These are phyloP conservation scores for Earliella scabrosa DNA, from an alignment of 1,284 basidiomycete genomes.

Conservation along the genomic window DNA sequence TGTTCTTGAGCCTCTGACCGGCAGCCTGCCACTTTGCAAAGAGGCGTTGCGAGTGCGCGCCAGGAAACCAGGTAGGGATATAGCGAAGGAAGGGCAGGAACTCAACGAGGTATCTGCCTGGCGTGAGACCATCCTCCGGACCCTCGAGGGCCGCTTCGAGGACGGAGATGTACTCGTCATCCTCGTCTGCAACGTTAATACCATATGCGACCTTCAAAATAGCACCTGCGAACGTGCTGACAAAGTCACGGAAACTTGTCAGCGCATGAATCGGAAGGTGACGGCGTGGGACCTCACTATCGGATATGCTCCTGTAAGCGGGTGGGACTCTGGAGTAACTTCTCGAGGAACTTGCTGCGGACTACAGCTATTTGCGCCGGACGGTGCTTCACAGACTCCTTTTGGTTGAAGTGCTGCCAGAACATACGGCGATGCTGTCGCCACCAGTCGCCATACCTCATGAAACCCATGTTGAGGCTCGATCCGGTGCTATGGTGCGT, in stretches of 20 bases:
- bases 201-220: conserved; percentile 10
- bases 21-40: conserved; percentile 30
- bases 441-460: conserved; percentile 29
- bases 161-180: not conserved
- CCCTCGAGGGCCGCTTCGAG: not conserved
- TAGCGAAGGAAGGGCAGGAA: conserved; percentile 24
- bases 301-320: conserved; percentile 10
- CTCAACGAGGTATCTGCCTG: conserved; percentile 15
- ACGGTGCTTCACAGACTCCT: not conserved
- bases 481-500: conserved; percentile 13
- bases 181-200: conserved; percentile 6
- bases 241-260: not conserved
- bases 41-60: conserved; percentile 20
- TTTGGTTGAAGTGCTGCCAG: conserved; percentile 23
- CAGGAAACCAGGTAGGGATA: conserved; percentile 32
- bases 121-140: not conserved
- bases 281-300: conserved; percentile 6
- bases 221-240: conserved; percentile 5
- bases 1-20: conserved; percentile 10
- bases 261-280: not conserved
- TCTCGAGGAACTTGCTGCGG: conserved; percentile 6
- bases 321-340: not conserved
- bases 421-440: conserved; percentile 21
- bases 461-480: conserved; percentile 20
- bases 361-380: not conserved